phyloP scores from a whole-genome alignment of 495 filamentous ascomycete genomes.

The Neurospora tetrasperma region DNA sequence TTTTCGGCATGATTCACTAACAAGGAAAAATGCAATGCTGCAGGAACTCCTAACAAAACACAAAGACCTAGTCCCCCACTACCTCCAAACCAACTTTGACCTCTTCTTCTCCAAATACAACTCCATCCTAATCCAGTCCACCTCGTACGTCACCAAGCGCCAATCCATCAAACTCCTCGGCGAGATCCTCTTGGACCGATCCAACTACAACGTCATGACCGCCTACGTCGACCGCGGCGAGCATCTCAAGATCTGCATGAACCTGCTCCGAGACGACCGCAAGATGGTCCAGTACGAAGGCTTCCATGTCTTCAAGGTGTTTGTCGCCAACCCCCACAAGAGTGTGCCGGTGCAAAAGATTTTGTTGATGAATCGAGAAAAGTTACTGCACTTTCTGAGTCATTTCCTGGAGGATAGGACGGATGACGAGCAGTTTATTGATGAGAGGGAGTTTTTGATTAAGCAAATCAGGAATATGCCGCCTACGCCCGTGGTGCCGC shows the following conservation, averaged over 20 bases:
- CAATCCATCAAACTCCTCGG: conserved; percentile 97
- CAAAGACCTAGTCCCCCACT: conserved; percentile 77
- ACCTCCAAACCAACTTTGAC: conserved; percentile 77
- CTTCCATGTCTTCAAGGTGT: conserved; percentile 99
- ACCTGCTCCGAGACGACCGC: conserved; percentile 81
- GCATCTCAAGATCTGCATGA: conserved; percentile 97
- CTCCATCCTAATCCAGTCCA: conserved; percentile 72
- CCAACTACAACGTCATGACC: conserved; percentile 98
- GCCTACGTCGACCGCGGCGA: conserved; percentile 90
- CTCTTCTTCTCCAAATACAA: conserved; percentile 91
- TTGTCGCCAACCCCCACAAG: conserved; percentile 97
- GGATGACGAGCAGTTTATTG: conserved; percentile 97
- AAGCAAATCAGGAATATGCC: conserved; percentile 83
- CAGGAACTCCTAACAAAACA: conserved; percentile 92
- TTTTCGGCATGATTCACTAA: no score
- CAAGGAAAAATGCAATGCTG: no score
- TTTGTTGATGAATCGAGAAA: conserved; percentile 88
- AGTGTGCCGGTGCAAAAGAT: conserved; percentile 89
- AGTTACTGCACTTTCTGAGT: conserved; percentile 75
- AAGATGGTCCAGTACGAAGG: conserved; percentile 99
- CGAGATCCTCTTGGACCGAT: conserved; percentile 85
- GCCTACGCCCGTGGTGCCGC: conserved; percentile 50
- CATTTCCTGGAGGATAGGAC: conserved; percentile 90
- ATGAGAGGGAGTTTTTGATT: conserved; percentile 93
- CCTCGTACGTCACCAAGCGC: conserved; percentile 94